A percentile compares a stretch with the other conserved stretches of the same genome.
Conservation (phyloP, 495 filamentous ascomycete genomes). For the Pseudevernia furfuracea region DNA sequence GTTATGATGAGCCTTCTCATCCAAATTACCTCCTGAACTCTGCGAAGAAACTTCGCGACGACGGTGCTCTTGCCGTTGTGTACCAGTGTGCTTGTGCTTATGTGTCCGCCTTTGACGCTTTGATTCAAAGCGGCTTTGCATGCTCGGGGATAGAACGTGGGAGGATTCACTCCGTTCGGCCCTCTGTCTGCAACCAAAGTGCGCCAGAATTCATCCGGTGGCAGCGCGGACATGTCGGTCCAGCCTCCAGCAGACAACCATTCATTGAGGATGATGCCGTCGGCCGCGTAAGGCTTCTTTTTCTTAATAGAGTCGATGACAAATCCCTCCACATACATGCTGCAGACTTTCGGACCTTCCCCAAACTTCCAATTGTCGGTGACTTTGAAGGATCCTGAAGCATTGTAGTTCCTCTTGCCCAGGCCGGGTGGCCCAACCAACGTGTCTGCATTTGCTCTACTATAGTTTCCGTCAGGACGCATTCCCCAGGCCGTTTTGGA, state of each 20-base stretch:
- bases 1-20: conserved; percentile 26
- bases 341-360: conserved; percentile 12
- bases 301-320: conserved; percentile 1
- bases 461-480: conserved; percentile 17
- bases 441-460: conserved; percentile 25
- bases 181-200: conserved; percentile 27
- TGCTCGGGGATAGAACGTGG: conserved; percentile 7
- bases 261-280: conserved; percentile 4
- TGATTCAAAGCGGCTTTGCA: conserved; percentile 3
- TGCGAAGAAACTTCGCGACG: conserved; percentile 24
- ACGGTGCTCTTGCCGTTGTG: conserved; percentile 12
- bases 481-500: conserved; percentile 18
- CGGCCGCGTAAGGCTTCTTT: conserved; percentile 1
- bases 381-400: conserved; percentile 19
- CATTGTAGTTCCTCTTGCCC: conserved; percentile 15
- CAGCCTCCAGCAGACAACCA: conserved; percentile 8
- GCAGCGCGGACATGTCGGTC: background rate
- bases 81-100: conserved; percentile 1
- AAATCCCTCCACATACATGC: conserved; percentile 10
- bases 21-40: conserved; percentile 30
- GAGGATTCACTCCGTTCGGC: conserved; percentile 6
- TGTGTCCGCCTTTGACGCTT: conserved; percentile 5
- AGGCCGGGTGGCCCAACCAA: conserved; percentile 24
- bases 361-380: conserved; percentile 15
- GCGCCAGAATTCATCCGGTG: conserved; percentile 24